Evolutionary conservation across 2,329 filamentous ascomycete species (phyloP).

Genomic region (Microcyclosporella mali): DNA sequence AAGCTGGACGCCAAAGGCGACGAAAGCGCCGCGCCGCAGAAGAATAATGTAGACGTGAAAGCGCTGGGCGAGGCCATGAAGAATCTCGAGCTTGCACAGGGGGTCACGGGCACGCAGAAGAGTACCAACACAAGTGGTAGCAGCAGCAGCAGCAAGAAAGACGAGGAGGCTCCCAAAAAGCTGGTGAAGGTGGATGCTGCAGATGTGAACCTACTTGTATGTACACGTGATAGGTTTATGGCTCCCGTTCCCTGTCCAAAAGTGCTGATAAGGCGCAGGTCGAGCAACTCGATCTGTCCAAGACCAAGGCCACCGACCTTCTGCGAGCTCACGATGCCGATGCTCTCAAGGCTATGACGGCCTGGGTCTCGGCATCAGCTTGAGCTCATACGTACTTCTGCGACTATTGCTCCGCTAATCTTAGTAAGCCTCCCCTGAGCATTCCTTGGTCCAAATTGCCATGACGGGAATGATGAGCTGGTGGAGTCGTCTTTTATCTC

Average conservation of each 20-base stretch:
- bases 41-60: conserved; percentile 60
- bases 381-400: not conserved
- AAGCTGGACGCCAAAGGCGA: conserved; percentile 57
- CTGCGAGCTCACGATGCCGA: conserved; percentile 67
- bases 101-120: conserved; percentile 44
- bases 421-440: too few species aligned
- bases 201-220: conserved; percentile 63
- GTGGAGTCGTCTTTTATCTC: too few species aligned
- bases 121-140: too few species aligned
- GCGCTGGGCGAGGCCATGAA: conserved; percentile 68
- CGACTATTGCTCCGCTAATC: not conserved
- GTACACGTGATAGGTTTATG: conserved; percentile 28
- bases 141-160: conserved; percentile 30
- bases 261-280: conserved; percentile 41
- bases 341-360: conserved; percentile 59
- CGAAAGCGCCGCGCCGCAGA: conserved; percentile 40
- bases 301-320: conserved; percentile 67
- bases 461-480: too few species aligned
- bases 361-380: conserved; percentile 42
- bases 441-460: too few species aligned
- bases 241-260: too few species aligned
- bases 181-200: conserved; percentile 65
- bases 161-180: conserved; percentile 34
- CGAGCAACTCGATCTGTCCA: conserved; percentile 65
- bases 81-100: conserved; percentile 43